Base-by-base conservation (phyloP, 257 asterid species). In the Capsicum rhomboideum region DNA sequence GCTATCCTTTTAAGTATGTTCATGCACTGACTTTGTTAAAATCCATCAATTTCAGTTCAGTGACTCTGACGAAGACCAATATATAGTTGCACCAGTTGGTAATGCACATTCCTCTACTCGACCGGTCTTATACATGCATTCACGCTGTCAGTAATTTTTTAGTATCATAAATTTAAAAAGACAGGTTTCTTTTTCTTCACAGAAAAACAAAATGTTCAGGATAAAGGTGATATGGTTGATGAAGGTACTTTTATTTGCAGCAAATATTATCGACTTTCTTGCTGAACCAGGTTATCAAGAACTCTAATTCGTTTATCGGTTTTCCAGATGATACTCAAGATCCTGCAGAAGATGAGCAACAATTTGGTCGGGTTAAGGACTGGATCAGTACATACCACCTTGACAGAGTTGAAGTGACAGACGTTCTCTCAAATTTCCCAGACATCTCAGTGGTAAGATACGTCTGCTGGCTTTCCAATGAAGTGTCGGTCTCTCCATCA, bases 261-360 rank as follows among this genome's bases (percentile, higher is more conserved):
- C 34, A 71, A 2, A 20, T 77, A 50, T 63, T 9, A 28, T 17
- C 10, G 8, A 50, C 82, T 71, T 77, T 28, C 63, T 16, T 50
- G 26, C 46, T 77, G 82, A 52, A 26, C 16, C 26, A 16, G 40
- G 61, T 75, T 42, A n/a, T 71, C 79, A 42, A 42, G 66, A 68
- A 78, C 82, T 86, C 54, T 89, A 69, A 87, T 71, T 55, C 26
- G 53, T 64, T 53, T 46, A 44, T 87, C 80, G 81, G 54, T 16
- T 58, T 52, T 85, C 81, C 91, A 94, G 98, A 94, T 87, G 89
- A 90, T 85, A 94, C 99, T 88, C 97, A 93, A 89, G 98, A 94
- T 90, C 93, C 94, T 74, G 93, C 55, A 50, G 99, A 92, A 89
- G 96, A 94, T 85, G 95, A 91, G 86, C 94, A 90, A 75, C 99